These are phyloP conservation scores for Alternaria brassicicola DNA, from an alignment of 2,329 filamentous ascomycete species.

Conservation along the genomic window DNA sequence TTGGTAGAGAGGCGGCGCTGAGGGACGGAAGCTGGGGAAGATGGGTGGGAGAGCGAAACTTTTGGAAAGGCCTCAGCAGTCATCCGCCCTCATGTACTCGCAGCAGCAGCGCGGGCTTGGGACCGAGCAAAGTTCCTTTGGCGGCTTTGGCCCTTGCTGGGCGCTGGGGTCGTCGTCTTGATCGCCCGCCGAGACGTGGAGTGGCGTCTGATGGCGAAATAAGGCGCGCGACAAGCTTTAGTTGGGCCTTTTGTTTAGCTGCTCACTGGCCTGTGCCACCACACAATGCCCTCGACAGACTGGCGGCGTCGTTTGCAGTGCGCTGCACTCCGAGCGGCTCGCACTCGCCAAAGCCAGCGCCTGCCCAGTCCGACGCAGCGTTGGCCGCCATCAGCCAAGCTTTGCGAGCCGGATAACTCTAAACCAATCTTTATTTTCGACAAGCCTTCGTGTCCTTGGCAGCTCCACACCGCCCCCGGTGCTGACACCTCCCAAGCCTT, in stretches of 20 bases:
- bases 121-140: conserved; percentile 27
- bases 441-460: conserved; percentile 46
- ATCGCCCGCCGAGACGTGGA: conserved; percentile 46
- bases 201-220: conserved; percentile 46
- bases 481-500: conserved; percentile 38
- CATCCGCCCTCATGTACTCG: conserved; percentile 30
- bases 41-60: conserved; percentile 18
- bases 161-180: conserved; percentile 38
- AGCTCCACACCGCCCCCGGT: conserved; percentile 23
- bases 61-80: conserved; percentile 27
- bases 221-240: conserved; percentile 49
- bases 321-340: neutral
- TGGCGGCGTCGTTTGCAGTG: neutral
- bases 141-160: conserved; percentile 34
- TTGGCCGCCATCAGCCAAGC: conserved; percentile 35
- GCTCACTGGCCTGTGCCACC: conserved; percentile 12
- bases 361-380: conserved; percentile 33
- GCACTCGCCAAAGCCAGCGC: neutral
- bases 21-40: conserved; percentile 2
- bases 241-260: conserved; percentile 44
- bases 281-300: neutral
- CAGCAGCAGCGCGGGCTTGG: conserved; percentile 19
- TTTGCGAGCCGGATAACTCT: conserved; percentile 39
- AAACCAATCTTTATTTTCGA: conserved; percentile 43
- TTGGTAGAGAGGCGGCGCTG: neutral